Conservation (phyloP, 164 flowering plant genomes). For the Umbellularia californica region DNA sequence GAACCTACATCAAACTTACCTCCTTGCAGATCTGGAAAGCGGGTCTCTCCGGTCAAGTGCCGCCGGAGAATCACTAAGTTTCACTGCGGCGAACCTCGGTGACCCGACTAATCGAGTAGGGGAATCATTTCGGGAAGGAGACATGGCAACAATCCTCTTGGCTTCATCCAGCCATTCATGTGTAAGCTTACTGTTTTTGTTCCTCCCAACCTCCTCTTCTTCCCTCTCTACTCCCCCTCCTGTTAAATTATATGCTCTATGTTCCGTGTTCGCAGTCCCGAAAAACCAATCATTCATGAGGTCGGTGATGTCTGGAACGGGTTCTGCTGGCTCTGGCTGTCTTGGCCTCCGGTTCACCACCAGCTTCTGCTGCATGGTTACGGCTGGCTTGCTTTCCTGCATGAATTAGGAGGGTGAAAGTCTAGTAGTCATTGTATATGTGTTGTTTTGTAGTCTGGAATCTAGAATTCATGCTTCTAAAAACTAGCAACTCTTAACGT, state of each 20-base stretch:
- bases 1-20: constrained; percentile 19
- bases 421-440: no score
- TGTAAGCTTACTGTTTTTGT: constrained; percentile 38
- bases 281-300: constrained; percentile 67
- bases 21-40: constrained; percentile 68
- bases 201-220: constrained; percentile 26
- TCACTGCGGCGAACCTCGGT: constrained; percentile 45
- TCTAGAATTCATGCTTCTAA: no score
- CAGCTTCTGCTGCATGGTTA: constrained; percentile 29
- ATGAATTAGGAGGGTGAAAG: not conserved
- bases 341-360: constrained; percentile 11
- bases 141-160: constrained; percentile 52
- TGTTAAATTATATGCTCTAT: constrained; percentile 27
- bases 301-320: constrained; percentile 53
- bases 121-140: constrained; percentile 47
- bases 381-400: constrained; percentile 20
- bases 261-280: constrained; percentile 28
- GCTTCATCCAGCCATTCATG: constrained; percentile 80
- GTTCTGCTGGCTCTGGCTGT: constrained; percentile 19
- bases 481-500: no score
- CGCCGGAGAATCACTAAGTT: constrained; percentile 14
- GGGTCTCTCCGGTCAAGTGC: constrained; percentile 52
- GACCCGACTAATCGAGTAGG: constrained; percentile 51
- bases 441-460: no score
- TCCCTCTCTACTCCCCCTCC: constrained; percentile 11